These are phyloP conservation scores for Monascus ruber DNA, from an alignment of 2,329 filamentous ascomycete genomes.

Conservation along the genomic window DNA sequence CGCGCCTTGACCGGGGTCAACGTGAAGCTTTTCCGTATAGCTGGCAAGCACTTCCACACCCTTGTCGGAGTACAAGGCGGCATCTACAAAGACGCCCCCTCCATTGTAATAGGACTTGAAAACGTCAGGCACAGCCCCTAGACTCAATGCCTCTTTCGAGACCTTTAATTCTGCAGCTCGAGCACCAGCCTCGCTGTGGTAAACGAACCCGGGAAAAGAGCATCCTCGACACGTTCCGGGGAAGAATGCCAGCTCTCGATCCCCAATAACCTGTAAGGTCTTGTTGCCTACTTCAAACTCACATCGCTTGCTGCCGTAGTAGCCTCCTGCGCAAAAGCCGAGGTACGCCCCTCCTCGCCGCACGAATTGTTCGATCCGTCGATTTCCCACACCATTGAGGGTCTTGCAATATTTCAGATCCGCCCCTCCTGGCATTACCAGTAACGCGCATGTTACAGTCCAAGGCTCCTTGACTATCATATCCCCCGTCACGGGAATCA, in stretches of 20 bases:
- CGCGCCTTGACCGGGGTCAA: constrained; percentile 60
- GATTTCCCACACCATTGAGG: constrained; percentile 80
- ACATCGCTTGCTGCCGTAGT: constrained; percentile 70
- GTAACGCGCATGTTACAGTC: constrained; percentile 71
- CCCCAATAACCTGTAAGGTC: constrained; percentile 72
- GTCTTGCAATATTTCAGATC: constrained; percentile 82
- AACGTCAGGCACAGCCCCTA: constrained; percentile 43
- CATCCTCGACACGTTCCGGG: constrained; percentile 75
- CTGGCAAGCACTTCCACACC: constrained; percentile 73
- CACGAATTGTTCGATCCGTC: constrained; percentile 73
- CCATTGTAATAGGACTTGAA: constrained; percentile 87
- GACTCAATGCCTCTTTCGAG: constrained; percentile 46
- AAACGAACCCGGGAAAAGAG: constrained; percentile 82
- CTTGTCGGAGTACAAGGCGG: constrained; percentile 46
- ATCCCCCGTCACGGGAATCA: constrained; percentile 69
- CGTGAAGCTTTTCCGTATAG: constrained; percentile 62
- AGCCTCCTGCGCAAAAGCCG: constrained; percentile 88
- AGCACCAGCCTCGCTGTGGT: constrained; percentile 77
- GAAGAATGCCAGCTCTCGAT: constrained; percentile 77
- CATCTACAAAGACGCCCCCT: constrained; percentile 83
- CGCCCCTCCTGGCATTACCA: constrained; percentile 90
- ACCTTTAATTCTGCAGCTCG: constrained; percentile 59
- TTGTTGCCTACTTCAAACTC: constrained; percentile 86
- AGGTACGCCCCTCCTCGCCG: constrained; percentile 75
- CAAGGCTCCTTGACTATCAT: constrained; percentile 85